Conservation (phyloP, 1,284 basidiomycete genomes). For the Stygiomarasmius scandens region DNA sequence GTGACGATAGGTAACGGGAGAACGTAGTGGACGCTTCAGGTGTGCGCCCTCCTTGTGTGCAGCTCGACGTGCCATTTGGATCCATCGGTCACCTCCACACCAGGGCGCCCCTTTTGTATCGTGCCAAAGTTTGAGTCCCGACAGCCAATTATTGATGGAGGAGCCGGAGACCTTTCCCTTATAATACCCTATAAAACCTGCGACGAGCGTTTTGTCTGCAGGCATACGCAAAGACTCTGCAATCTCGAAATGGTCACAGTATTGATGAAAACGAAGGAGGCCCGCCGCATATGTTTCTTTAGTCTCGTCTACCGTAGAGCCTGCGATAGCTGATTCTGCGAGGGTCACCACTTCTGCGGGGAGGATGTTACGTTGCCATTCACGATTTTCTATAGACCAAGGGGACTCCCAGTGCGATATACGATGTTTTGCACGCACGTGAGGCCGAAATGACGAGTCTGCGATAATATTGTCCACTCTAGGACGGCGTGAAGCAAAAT, state of each 20-base stretch:
- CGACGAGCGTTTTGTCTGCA: slow-evolving; percentile 8
- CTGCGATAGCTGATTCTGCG: background rate
- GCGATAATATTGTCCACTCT: background rate
- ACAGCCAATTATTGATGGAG: slow-evolving; percentile 9
- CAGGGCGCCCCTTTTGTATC: slow-evolving; percentile 5
- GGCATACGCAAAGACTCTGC: slow-evolving; percentile 24
- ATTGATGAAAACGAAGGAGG: slow-evolving; percentile 26
- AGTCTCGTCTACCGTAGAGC: background rate
- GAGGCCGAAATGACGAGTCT: background rate
- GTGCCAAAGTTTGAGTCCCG: slow-evolving; percentile 13
- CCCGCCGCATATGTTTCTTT: slow-evolving; percentile 22
- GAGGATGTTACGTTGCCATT: background rate
- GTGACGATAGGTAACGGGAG: slow-evolving; percentile 12
- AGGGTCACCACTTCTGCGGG: background rate
- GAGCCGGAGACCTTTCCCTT: background rate
- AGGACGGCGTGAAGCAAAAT: background rate
- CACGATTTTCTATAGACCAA: background rate
- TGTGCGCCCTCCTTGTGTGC: slow-evolving; percentile 16
- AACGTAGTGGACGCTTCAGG: slow-evolving; percentile 10
- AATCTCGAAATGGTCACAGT: slow-evolving; percentile 23
- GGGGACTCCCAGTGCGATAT: background rate
- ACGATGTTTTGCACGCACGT: background rate
- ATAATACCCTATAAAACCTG: slow-evolving; percentile 17
- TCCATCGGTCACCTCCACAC: slow-evolving; percentile 11
- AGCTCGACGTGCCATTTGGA: slow-evolving; percentile 9